Evolutionary conservation across 257 asterid species (phyloP).

Genomic region (Primulina huaijiensis): DNA sequence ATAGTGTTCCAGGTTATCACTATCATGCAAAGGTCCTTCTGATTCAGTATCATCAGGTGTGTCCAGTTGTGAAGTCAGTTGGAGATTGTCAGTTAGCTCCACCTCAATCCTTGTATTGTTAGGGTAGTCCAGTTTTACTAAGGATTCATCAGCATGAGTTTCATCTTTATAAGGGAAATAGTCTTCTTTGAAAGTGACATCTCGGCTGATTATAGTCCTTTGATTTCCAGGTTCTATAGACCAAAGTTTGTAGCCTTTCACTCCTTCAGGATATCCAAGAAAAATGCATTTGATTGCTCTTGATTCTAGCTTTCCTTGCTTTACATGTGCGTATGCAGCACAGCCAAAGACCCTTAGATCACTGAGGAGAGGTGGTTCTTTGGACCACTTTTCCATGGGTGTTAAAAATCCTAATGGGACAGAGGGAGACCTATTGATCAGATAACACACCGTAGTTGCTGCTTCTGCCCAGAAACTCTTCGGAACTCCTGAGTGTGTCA

Average conservation of each 20-base stretch:
- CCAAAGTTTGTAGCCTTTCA: not conserved
- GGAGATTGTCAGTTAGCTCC: no score
- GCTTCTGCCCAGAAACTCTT: no score
- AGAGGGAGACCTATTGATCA: not conserved
- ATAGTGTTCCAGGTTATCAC: no score
- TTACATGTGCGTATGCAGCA: not conserved
- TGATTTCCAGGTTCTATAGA: not conserved
- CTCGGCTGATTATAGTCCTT: not conserved
- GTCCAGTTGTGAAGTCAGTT: fast-evolving
- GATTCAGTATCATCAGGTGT: no score
- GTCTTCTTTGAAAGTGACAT: not conserved
- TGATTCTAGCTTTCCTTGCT: no score
- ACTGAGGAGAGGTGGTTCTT: no score
- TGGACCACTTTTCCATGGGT: no score
- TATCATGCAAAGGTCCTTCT: no score
- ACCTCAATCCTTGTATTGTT: no score
- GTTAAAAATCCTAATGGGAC: not conserved
- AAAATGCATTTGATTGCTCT: not conserved
- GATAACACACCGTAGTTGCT: not conserved
- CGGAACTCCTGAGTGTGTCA: no score
- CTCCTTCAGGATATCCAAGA: not conserved
- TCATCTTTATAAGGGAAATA: not conserved
- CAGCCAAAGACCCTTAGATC: not conserved
- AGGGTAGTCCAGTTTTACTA: no score
- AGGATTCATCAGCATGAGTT: no score